phyloP scores from a whole-genome alignment of 495 filamentous ascomycete genomes.

The Aspergillus ellipticus region DNA sequence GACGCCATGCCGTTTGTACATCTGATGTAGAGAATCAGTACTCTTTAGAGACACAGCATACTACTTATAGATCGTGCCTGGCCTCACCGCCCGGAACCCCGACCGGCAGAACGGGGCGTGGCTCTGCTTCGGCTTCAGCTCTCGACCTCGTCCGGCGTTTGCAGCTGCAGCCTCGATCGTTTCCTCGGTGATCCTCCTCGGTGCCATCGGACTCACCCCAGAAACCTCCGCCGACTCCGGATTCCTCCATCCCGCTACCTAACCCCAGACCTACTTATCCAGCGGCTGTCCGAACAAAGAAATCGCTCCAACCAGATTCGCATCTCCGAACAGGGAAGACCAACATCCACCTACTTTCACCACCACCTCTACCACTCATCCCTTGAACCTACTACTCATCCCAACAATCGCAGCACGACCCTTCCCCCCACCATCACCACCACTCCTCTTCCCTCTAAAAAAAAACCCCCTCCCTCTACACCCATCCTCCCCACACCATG shows the following conservation, averaged over 20 bases:
- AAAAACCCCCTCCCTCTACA: slow-evolving; percentile 6
- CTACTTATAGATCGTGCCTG: too few relatives aligned
- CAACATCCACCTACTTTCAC: background rate
- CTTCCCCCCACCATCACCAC: background rate
- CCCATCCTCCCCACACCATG: too few relatives aligned
- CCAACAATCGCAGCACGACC: background rate
- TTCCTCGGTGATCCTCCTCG: background rate
- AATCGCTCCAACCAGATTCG: background rate
- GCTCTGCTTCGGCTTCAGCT: background rate
- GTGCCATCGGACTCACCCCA: background rate
- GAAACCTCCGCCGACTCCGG: background rate
- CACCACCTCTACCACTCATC: background rate
- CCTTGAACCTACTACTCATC: background rate
- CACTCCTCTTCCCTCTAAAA: background rate
- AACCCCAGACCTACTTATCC: background rate
- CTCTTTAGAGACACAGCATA: too few relatives aligned
- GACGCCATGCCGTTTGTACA: background rate
- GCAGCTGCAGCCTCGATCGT: background rate
- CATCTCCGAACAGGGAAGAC: background rate
- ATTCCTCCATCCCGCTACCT: background rate
- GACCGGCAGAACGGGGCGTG: slow-evolving; percentile 25
- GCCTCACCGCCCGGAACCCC: slow-evolving; percentile 15
- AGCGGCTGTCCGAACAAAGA: background rate
- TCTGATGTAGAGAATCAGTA: background rate
- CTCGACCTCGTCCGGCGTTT: background rate